Base-by-base conservation (phyloP, 306 rosid genomes). In the Trifolium pratense region DNA sequence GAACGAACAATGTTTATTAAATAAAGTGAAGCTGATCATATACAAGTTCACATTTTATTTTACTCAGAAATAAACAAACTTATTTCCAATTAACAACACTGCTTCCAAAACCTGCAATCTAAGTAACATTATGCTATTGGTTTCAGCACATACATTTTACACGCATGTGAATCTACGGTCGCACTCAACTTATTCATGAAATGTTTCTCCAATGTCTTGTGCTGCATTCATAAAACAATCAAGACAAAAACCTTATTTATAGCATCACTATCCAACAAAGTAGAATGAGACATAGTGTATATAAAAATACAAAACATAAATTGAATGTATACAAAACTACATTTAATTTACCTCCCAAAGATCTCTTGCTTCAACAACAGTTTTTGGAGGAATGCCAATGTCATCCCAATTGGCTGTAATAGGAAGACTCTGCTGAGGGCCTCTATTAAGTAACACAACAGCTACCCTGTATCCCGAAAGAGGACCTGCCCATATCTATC, bases 401-500 rank as follows among this genome's bases (percentile, higher is more conserved):
- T 94, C 97, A 23, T 94, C 95, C 99, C 99, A 94, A 26, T 76
- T 29, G 11, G 90, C 97, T 8, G 91, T 88, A 5, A 84, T 68
- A 9, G 81, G 6, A 2, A 3, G 21, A 3, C 70, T 86, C 56
- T 69, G 84, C 60, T 8, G 2, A 26, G 87, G 81, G 9, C 91
- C 92, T 40, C 85, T 87, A 67, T 94, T 94, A 32, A 94, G 85
- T 25, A 94, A 80, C 31, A 94, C 87, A 10, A 89, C 48, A 7
- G 84, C 95, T 43, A 86, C 88, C 73, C 91, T 87, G 77, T 88
- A 89, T 17, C 86, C 81, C 17, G 97, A 81, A 20, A 94, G 96
- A 49, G 96, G 96, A 52, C 97, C 99, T 65, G 96, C 97, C 99
- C 99, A 94, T 55, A 88, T 67, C 99, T 94, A 85, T 80, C 59